phyloP scores from a whole-genome alignment of 352 stramenopile species.

The Phytophthora hybrid region DNA sequence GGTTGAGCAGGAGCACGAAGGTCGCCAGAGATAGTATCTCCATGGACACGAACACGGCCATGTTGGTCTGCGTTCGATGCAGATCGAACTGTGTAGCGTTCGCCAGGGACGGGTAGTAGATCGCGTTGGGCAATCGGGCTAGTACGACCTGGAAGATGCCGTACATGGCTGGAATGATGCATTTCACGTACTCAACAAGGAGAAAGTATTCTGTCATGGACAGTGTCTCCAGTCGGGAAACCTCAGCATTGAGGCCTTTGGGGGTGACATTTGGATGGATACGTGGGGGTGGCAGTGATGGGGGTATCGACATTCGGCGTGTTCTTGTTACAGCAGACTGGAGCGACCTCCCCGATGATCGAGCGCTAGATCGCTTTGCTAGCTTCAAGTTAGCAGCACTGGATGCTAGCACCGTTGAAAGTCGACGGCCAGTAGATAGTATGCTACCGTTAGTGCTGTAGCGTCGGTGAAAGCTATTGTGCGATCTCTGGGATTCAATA shows the following conservation, averaged over 20 bases:
- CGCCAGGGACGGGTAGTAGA: constrained; percentile 19
- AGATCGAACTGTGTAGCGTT: constrained; percentile 6
- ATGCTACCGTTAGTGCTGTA: background rate
- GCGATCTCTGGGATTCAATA: constrained; percentile 1
- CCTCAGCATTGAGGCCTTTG: background rate
- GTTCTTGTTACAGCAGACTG: background rate
- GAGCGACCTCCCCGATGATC: background rate
- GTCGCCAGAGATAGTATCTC: constrained; percentile 21
- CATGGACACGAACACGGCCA: constrained; percentile 29
- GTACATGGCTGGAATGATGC: constrained; percentile 37
- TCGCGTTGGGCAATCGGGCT: constrained; percentile 15
- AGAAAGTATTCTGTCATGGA: constrained; percentile 35
- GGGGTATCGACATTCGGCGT: background rate
- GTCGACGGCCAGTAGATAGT: background rate
- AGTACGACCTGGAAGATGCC: constrained; percentile 30
- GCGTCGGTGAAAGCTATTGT: background rate
- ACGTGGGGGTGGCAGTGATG: background rate
- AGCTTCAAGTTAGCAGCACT: constrained; percentile 1
- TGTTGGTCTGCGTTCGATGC: constrained; percentile 17
- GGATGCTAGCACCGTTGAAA: background rate
- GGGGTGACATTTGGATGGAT: background rate
- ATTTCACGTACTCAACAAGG: constrained; percentile 42
- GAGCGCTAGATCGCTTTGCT: constrained; percentile 8
- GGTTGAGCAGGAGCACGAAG: constrained; percentile 20
- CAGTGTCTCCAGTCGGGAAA: constrained; percentile 20